A percentile compares a stretch with the other conserved stretches of the same genome.
Conservation (phyloP, 2,329 filamentous ascomycete species). For the Fusarium sp. region DNA sequence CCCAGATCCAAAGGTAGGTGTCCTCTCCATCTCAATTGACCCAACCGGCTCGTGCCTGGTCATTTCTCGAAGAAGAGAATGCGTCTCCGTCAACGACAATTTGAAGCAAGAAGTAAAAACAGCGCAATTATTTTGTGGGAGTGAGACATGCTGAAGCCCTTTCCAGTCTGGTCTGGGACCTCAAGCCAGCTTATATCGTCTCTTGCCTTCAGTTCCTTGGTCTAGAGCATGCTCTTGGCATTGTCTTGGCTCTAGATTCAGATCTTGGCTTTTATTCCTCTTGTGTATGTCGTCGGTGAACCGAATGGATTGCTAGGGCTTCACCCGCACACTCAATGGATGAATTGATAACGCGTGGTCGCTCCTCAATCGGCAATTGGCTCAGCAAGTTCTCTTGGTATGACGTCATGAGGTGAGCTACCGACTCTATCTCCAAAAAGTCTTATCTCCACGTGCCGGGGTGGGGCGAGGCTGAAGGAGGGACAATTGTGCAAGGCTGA, state of each 20-base stretch:
- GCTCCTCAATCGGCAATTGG: conserved; percentile 35
- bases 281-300: neutral
- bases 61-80: conserved; percentile 16
- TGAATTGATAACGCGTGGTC: conserved; percentile 29
- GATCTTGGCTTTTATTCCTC: conserved; percentile 11
- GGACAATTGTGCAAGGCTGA: conserved; percentile 32
- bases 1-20: conserved; percentile 14
- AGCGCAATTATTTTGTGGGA: neutral
- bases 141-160: conserved; percentile 3
- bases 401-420: neutral
- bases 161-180: neutral
- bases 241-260: conserved; percentile 14
- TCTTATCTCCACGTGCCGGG: neutral
- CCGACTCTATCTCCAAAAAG: neutral
- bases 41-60: neutral
- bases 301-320: neutral
- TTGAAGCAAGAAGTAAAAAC: neutral
- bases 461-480: conserved; percentile 36
- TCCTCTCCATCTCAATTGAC: conserved; percentile 17
- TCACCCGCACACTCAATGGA: neutral
- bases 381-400: conserved; percentile 24
- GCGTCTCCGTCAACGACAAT: neutral
- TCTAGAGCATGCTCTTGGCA: conserved; percentile 7
- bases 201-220: neutral
- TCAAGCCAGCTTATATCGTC: conserved; percentile 12